A percentile compares a stretch with the other conserved stretches of the same genome.
These are phyloP conservation scores for Oryza australiensis DNA, from an alignment of 176 grass and related monocot genomes.

Conservation along the genomic window DNA sequence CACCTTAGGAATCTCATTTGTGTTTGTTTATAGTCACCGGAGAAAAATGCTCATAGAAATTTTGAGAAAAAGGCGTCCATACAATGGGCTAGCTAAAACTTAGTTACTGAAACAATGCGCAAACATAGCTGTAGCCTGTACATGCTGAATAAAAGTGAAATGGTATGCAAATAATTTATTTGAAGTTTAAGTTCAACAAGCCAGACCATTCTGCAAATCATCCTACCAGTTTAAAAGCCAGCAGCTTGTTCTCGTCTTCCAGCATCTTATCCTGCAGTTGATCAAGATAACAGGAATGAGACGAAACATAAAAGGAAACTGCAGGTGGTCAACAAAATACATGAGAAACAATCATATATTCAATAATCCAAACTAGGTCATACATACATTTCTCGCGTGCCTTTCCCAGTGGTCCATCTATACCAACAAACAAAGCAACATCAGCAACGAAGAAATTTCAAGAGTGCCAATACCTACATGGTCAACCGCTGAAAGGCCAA, in stretches of 20 bases:
- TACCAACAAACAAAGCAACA: constrained; percentile 30
- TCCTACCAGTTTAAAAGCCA: constrained; percentile 71
- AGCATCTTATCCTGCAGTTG: constrained; percentile 61
- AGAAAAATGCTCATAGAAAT: background rate
- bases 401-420: constrained; percentile 85
- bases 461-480: background rate
- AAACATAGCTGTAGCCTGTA: constrained; percentile 4
- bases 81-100: background rate
- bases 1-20: background rate
- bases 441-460: constrained; percentile 14
- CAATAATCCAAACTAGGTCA: background rate
- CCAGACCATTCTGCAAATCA: constrained; percentile 7
- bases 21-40: too few species aligned
- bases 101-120: background rate
- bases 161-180: constrained; percentile 5
- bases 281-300: constrained; percentile 30
- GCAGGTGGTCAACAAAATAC: constrained; percentile 15
- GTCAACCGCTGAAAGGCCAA: background rate
- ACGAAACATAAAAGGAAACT: background rate
- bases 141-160: background rate
- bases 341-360: background rate
- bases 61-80: background rate
- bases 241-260: constrained; percentile 91
- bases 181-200: background rate
- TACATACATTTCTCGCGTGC: constrained; percentile 71